Conservation (phyloP, 2,329 filamentous ascomycete species). For the Chrysosporium keratinophilum region DNA sequence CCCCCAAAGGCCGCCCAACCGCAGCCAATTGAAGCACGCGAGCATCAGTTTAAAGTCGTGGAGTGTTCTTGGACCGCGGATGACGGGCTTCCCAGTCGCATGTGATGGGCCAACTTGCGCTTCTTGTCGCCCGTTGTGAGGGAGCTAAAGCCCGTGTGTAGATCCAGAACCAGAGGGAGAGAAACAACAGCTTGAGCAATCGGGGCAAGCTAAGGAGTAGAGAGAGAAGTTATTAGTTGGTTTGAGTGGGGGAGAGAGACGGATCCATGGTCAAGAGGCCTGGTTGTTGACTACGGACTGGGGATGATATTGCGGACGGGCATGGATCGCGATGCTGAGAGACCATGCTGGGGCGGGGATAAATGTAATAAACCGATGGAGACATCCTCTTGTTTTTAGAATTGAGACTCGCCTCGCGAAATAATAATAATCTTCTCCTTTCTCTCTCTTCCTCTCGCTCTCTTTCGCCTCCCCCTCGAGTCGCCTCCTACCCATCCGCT, state of each 20-base stretch:
- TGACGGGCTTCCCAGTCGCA: too few species aligned
- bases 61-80: too few species aligned
- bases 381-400: background rate
- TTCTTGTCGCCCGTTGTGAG: too few species aligned
- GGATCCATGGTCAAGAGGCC: background rate
- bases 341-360: background rate
- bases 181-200: too few species aligned
- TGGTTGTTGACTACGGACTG: background rate
- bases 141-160: background rate
- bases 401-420: background rate
- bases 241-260: background rate
- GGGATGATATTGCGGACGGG: background rate
- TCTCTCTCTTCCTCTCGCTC: conserved; percentile 7
- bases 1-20: too few species aligned
- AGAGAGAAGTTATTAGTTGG: too few species aligned
- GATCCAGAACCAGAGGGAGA: background rate
- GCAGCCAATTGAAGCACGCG: too few species aligned
- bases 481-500: conserved; percentile 5
- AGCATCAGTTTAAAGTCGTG: too few species aligned
- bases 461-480: conserved; percentile 12
- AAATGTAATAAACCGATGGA: background rate
- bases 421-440: background rate
- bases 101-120: too few species aligned
- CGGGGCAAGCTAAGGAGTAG: too few species aligned
- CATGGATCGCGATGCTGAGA: background rate